Percentiles rank a stretch among this genome's conserved stretches.
phyloP scores from a whole-genome alignment of 140 eudicot genomes.

The Stevia rebaudiana region DNA sequence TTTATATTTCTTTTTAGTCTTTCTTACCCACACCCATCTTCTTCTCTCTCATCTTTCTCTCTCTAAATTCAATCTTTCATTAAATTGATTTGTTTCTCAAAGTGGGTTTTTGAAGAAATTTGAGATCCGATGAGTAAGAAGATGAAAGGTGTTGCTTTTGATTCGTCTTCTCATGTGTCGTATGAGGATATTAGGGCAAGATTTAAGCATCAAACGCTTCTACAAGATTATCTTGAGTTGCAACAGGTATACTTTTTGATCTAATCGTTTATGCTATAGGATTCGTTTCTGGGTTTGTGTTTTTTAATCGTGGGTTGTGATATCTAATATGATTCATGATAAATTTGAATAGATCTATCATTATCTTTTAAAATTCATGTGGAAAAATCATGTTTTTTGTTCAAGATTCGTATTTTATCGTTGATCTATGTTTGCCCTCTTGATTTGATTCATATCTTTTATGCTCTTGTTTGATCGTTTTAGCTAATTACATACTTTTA shows the following conservation, averaged over 20 bases:
- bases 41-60: constrained; percentile 10
- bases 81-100: not conserved
- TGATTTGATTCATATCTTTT: not conserved
- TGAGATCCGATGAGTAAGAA: constrained; percentile 57
- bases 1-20: constrained; percentile 23
- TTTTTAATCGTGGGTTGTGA: constrained; percentile 6
- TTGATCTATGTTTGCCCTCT: constrained; percentile 21
- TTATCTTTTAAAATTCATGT: constrained; percentile 10
- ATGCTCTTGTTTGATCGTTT: not conserved
- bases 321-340: constrained; percentile 5
- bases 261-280: constrained; percentile 8
- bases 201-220: constrained; percentile 53
- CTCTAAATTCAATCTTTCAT: not conserved
- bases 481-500: constrained; percentile 8
- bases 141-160: constrained; percentile 53
- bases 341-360: constrained; percentile 10
- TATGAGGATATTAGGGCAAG: constrained; percentile 47
- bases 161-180: constrained; percentile 30
- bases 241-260: constrained; percentile 35
- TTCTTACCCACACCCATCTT: constrained; percentile 21
- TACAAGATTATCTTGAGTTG: constrained; percentile 63
- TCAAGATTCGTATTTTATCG: not conserved
- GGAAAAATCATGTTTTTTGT: not conserved
- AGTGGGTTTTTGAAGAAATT: constrained; percentile 12
- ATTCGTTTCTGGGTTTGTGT: constrained; percentile 11